Evolutionary conservation across 441 rosid species (phyloP).

Genomic region (Brassica balearica): DNA sequence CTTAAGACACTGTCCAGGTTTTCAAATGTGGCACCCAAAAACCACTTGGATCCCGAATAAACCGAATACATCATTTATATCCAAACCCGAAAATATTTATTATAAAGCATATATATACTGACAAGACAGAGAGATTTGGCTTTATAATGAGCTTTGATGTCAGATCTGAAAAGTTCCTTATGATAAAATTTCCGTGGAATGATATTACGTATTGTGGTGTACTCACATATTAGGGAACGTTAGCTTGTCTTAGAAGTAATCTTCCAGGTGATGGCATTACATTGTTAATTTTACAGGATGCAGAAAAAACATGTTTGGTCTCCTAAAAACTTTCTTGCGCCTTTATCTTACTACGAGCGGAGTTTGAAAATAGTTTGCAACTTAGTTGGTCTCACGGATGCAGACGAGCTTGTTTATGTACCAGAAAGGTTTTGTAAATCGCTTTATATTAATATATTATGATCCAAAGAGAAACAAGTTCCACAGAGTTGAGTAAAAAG

Average conservation of each 20-base stretch:
- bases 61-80: too few relatives aligned
- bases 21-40: too few relatives aligned
- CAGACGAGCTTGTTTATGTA: slow-evolving; percentile 2
- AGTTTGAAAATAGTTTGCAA: neutral
- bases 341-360: neutral
- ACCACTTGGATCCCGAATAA: too few relatives aligned
- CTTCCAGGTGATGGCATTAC: neutral
- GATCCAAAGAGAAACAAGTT: neutral
- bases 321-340: neutral
- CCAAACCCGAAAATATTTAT: too few relatives aligned
- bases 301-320: neutral
- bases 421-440: neutral
- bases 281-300: neutral
- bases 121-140: too few relatives aligned
- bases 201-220: neutral
- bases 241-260: neutral
- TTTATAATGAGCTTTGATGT: neutral
- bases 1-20: too few relatives aligned
- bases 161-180: neutral
- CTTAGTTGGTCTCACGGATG: neutral
- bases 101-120: neutral
- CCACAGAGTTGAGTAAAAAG: neutral
- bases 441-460: neutral
- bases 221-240: neutral
- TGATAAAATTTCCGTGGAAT: neutral